Percentiles rank a stretch among this genome's conserved stretches.
Evolutionary conservation across 192 early-diverging fungal genomes (phyloP).

Genomic region (Podila minutissima): DNA sequence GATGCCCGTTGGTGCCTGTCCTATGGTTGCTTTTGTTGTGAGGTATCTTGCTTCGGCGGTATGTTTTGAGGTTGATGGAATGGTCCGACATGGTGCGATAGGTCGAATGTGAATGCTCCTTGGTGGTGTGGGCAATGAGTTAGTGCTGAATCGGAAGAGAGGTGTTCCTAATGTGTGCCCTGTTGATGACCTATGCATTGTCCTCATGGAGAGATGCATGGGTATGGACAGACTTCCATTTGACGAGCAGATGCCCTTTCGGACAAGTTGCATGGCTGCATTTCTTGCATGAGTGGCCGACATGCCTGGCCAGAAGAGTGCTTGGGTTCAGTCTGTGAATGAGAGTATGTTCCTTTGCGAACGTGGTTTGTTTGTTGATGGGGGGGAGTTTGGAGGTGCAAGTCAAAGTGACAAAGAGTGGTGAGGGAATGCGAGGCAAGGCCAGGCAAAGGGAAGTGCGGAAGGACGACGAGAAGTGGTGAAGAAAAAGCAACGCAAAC

Average conservation of each 20-base stretch:
- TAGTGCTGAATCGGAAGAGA: too few species aligned
- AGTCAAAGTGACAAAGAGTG: too few species aligned
- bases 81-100: background rate
- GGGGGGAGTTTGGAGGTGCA: too few species aligned
- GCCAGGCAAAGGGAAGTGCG: too few species aligned
- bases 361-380: conserved; percentile 3
- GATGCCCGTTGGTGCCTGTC: background rate
- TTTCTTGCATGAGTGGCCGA: background rate
- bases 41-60: background rate
- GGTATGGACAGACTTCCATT: too few species aligned
- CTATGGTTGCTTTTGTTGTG: background rate
- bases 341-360: background rate
- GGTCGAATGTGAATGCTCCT: background rate
- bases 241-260: background rate
- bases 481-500: too few species aligned
- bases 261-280: background rate
- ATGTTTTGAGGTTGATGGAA: background rate
- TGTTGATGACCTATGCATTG: too few species aligned
- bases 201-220: too few species aligned
- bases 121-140: too few species aligned
- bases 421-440: too few species aligned
- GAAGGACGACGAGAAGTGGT: too few species aligned
- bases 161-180: too few species aligned
- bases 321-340: background rate
- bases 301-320: background rate